These are phyloP conservation scores for Nicotiana attenuata DNA, from an alignment of 257 asterid genomes.

Conservation along the genomic window DNA sequence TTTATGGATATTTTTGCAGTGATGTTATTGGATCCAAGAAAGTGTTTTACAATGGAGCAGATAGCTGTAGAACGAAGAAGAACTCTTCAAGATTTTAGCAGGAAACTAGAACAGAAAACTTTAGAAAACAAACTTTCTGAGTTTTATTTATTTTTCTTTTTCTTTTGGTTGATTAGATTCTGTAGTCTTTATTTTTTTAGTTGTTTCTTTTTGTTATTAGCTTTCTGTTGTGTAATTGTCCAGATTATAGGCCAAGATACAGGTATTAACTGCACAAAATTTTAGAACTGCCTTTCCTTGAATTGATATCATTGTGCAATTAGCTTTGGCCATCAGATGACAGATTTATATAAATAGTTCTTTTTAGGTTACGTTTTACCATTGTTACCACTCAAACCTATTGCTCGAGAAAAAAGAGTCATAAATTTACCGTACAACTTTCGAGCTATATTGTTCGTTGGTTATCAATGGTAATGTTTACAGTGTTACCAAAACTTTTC, in stretches of 20 bases:
- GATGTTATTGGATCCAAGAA: background rate
- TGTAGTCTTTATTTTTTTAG: background rate
- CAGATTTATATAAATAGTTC: background rate
- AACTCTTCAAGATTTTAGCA: slow-evolving; percentile 1
- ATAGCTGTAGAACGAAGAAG: background rate
- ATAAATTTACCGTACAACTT: no score
- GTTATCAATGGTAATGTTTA: no score
- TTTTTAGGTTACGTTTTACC: background rate
- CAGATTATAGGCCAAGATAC: background rate
- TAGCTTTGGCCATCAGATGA: background rate
- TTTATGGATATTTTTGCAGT: background rate
- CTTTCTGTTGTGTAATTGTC: background rate
- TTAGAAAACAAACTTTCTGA: background rate
- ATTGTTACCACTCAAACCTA: no score
- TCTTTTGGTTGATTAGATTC: background rate
- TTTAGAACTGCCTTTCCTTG: background rate
- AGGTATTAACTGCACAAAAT: slow-evolving; percentile 1
- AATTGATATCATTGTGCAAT: background rate
- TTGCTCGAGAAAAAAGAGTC: no score
- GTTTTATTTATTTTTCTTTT: background rate
- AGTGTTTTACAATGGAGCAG: background rate
- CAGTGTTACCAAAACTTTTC: no score
- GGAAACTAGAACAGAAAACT: background rate
- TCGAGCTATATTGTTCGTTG: no score
- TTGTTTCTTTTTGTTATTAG: background rate